Evolutionary conservation across 345 rosid species (phyloP).

Genomic region (Isatis tinctoria): DNA sequence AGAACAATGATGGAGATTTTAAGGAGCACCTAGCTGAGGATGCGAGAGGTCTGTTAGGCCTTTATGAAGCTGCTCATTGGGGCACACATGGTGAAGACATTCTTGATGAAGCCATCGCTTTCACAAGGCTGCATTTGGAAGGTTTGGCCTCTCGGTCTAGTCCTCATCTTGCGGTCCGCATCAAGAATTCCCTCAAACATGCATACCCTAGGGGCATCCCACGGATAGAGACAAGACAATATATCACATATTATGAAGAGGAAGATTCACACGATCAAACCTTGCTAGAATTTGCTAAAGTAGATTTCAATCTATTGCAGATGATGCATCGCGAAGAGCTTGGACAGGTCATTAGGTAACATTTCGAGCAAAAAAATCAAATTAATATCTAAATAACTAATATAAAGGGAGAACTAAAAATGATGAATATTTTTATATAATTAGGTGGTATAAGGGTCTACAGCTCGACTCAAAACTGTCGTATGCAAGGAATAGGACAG

Average conservation of each 20-base stretch:
- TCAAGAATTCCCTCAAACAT: constrained; percentile 15
- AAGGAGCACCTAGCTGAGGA: not conserved
- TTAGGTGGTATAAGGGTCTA: constrained; percentile 6
- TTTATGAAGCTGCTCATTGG: constrained; percentile 19
- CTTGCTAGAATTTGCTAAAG: constrained; percentile 15
- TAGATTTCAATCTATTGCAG: constrained; percentile 10
- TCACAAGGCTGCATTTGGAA: constrained; percentile 7
- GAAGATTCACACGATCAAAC: not conserved
- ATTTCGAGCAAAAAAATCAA: not conserved
- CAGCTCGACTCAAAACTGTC: not conserved
- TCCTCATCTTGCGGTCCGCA: not conserved
- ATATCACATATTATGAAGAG: constrained; percentile 8
- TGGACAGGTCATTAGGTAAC: not conserved
- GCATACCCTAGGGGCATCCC: constrained; percentile 9
- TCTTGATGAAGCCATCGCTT: constrained; percentile 12
- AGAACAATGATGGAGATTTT: not conserved
- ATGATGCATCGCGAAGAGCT: not conserved
- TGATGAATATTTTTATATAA: not conserved
- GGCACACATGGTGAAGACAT: constrained; percentile 9
- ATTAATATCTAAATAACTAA: too few species aligned
- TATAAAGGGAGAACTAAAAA: too few species aligned
- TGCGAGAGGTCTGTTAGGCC: constrained; percentile 1
- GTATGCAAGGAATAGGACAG: not conserved
- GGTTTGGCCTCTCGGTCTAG: not conserved
- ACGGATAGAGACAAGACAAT: constrained; percentile 19